These are phyloP conservation scores for Stephania cephalantha DNA, from an alignment of 164 flowering plant genomes.

Conservation along the genomic window DNA sequence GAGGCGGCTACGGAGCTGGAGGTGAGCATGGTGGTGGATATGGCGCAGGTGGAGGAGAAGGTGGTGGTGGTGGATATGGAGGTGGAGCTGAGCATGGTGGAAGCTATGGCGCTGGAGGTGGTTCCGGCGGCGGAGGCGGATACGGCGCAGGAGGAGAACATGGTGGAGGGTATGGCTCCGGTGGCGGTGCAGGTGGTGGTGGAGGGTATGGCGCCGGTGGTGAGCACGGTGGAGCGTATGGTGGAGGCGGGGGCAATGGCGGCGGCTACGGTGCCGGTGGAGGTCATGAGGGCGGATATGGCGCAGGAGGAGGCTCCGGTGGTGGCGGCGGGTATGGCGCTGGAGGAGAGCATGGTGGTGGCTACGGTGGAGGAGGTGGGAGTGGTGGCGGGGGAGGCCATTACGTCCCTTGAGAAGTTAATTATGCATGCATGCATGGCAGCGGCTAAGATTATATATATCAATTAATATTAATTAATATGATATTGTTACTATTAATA, in stretches of 20 bases:
- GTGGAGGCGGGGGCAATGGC: constrained; percentile 6
- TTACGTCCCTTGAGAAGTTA: neutral
- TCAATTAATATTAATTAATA: too few relatives aligned
- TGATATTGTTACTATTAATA: neutral
- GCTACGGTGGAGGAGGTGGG: constrained; percentile 3
- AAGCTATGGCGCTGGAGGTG: constrained; percentile 1
- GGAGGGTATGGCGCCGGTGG: constrained; percentile 3
- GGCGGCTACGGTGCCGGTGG: constrained; percentile 5
- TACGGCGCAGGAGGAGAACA: constrained; percentile 6
- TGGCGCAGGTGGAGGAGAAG: neutral
- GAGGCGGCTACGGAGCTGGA: neutral
- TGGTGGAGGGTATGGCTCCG: constrained; percentile 9
- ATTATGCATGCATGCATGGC: too few relatives aligned
- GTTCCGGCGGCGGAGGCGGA: constrained; percentile 5
- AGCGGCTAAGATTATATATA: too few relatives aligned
- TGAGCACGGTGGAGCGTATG: neutral
- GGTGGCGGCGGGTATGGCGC: neutral
- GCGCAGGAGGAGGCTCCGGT: constrained; percentile 2
- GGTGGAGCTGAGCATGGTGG: constrained; percentile 10
- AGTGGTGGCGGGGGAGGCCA: neutral
- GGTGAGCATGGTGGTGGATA: neutral
- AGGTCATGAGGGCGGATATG: constrained; percentile 2
- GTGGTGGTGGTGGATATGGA: neutral
- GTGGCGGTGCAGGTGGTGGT: constrained; percentile 9
- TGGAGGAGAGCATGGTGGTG: neutral